Percentiles rank a stretch among this genome's conserved stretches.
These are phyloP conservation scores for Calonectria hawksworthii DNA, from an alignment of 2,329 filamentous ascomycete genomes.

Conservation along the genomic window DNA sequence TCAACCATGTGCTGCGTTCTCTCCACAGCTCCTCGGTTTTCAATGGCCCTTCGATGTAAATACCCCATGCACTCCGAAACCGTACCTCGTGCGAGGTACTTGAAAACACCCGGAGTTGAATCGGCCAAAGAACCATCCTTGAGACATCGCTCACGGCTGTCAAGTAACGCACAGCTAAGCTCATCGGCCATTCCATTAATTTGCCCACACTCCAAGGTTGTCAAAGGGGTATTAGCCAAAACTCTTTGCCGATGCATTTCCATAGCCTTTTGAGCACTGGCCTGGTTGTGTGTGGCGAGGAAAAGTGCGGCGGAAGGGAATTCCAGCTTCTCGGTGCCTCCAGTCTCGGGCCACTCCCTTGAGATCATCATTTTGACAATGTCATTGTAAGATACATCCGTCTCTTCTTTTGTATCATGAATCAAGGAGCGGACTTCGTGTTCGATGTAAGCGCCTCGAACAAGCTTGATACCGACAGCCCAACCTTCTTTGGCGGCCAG, in stretches of 20 bases:
- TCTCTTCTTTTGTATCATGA: slow-evolving; percentile 64
- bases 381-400: slow-evolving; percentile 63
- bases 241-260: slow-evolving; percentile 57
- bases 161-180: slow-evolving; percentile 63
- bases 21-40: slow-evolving; percentile 51
- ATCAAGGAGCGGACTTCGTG: slow-evolving; percentile 62
- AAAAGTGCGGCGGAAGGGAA: slow-evolving; percentile 63
- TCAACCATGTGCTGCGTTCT: slow-evolving; percentile 36
- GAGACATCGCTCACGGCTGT: slow-evolving; percentile 30
- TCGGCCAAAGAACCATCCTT: neutral
- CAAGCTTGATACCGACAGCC: slow-evolving; percentile 68
- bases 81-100: slow-evolving; percentile 53
- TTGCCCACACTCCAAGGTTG: slow-evolving; percentile 61
- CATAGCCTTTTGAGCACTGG: slow-evolving; percentile 55
- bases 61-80: slow-evolving; percentile 52
- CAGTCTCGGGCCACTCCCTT: slow-evolving; percentile 41
- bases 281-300: slow-evolving; percentile 65
- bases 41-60: slow-evolving; percentile 49
- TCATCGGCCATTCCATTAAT: slow-evolving; percentile 70
- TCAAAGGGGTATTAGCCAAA: slow-evolving; percentile 42
- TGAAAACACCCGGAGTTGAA: slow-evolving; percentile 45
- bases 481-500: slow-evolving; percentile 60
- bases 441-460: slow-evolving; percentile 66
- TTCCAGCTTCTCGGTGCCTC: neutral
- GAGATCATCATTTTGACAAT: slow-evolving; percentile 60